Evolutionary conservation across 192 early-diverging fungal species (phyloP), one percentile per base, ranked within the genome.

Genomic region (Pilaira anomala): DNA sequence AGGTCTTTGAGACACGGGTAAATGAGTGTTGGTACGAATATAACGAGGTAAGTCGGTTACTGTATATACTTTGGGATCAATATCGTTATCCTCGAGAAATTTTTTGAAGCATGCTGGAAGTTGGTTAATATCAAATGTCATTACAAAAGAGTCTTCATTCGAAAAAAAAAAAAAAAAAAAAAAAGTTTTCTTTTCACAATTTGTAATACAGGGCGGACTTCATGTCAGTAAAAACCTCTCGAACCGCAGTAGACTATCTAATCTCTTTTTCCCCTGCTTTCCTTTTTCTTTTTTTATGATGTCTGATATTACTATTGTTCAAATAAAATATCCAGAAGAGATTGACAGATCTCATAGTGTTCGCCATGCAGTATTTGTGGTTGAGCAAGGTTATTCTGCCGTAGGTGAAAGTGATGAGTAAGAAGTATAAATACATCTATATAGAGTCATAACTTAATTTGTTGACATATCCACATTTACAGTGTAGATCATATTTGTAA

Each of bases 41-140:
- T 89, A 95, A 29, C 93, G 82, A 4, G 91, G 91, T 2, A 93
- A 70, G 29, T 76, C 60, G 14, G 70, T 66, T 33, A 81, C 72
- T 3, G 76, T 74, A 65, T 93, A 93, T 6, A 93, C 79, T 2
- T 30, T 48, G 0, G 81, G 78, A 65, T 85, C 75, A 52, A 95
- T 88, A 54, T 83, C 82, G 68, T 91, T 95, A 14, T 78, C 78
- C 13, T 76, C 24, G 1, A 95, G 67, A 60, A 93, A 95, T 25
- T 68, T 65, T 3, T 83, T 75, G 72, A 91, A 95, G 21, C 79
- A 66, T 0, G 61, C n/a, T 16, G 91, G 87, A 16, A 92, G 75
- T 24, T 63, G 60, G 7, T 16, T 25, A 39, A 69, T 40, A 44
- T 69, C 52, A 48, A 69, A 69, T 13, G 52, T 21, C 6, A 25